Evolutionary conservation across 192 early-diverging fungal genomes (phyloP).

Genomic region (Borealophlyctis nickersoniae): DNA sequence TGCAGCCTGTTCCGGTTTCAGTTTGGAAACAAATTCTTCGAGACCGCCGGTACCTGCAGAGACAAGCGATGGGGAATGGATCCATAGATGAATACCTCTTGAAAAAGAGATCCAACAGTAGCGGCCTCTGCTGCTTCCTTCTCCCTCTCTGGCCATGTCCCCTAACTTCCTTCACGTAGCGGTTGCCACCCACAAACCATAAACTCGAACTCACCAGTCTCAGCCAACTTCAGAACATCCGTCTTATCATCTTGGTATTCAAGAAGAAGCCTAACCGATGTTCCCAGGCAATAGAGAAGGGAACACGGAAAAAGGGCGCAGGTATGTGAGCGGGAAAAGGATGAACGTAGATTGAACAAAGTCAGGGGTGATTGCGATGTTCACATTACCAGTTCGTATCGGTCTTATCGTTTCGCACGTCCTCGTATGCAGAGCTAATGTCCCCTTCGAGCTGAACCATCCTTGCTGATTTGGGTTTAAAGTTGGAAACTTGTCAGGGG

Average conservation of each 20-base stretch:
- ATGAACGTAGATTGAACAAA: too few species aligned
- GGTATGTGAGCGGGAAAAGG: background rate
- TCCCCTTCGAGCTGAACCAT: slow-evolving; percentile 38
- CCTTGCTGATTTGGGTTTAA: slow-evolving; percentile 3
- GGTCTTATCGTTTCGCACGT: slow-evolving; percentile 52
- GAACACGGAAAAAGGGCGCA: background rate
- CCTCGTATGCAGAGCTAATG: slow-evolving; percentile 43
- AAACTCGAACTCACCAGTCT: slow-evolving; percentile 28
- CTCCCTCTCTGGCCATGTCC: too few species aligned
- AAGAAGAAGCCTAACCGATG: slow-evolving; percentile 63
- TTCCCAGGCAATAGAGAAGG: too few species aligned
- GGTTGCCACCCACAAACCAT: too few species aligned
- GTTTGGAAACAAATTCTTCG: slow-evolving; percentile 53
- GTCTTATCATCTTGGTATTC: slow-evolving; percentile 50
- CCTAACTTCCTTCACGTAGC: background rate
- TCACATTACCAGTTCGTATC: slow-evolving; percentile 47
- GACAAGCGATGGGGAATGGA: too few species aligned
- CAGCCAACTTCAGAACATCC: slow-evolving; percentile 42
- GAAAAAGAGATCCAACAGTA: too few species aligned
- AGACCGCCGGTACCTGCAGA: slow-evolving; percentile 56
- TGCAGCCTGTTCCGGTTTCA: slow-evolving; percentile 65
- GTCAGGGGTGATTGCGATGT: too few species aligned
- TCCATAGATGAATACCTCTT: too few species aligned
- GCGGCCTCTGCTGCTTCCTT: too few species aligned
- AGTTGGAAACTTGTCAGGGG: too few species aligned